Evolutionary conservation across 1,284 basidiomycete genomes (phyloP).

Genomic region (Ceratobasidium sp.): DNA sequence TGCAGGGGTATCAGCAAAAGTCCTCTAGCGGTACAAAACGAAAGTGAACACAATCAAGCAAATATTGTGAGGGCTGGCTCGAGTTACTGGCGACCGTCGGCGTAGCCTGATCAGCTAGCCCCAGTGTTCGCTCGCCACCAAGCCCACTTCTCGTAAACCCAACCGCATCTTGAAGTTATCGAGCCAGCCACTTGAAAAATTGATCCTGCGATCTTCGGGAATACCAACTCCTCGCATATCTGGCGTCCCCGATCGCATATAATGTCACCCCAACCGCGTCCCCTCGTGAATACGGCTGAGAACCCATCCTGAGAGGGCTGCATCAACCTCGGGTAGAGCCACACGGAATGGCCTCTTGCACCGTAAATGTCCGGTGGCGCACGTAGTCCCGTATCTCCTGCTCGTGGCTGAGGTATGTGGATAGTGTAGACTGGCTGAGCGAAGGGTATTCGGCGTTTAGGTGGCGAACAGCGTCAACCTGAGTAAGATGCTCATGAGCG

Average conservation of each 20-base stretch:
- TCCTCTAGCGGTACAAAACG: too few relatives aligned
- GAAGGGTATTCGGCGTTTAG: background rate
- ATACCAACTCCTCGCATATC: background rate
- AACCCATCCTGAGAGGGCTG: background rate
- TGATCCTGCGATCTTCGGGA: background rate
- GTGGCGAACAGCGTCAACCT: background rate
- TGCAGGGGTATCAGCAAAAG: too few relatives aligned
- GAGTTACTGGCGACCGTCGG: background rate
- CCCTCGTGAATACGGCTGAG: background rate
- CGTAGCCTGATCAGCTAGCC: background rate
- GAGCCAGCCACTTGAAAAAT: slow-evolving; percentile 34
- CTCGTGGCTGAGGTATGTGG: background rate
- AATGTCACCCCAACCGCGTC: background rate
- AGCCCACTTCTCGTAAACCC: background rate
- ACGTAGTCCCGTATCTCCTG: background rate
- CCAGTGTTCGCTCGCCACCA: background rate
- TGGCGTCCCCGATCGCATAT: background rate
- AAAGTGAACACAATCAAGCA: too few relatives aligned
- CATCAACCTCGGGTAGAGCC: slow-evolving; percentile 10
- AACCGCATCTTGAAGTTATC: slow-evolving; percentile 11
- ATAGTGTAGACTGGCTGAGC: background rate
- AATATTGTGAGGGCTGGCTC: too few relatives aligned
- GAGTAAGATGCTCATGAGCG: background rate
- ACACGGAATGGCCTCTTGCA: background rate
- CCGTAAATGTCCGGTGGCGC: background rate